Base-by-base conservation (phyloP, 805 yeast genomes). In the Candida michaelii region DNA sequence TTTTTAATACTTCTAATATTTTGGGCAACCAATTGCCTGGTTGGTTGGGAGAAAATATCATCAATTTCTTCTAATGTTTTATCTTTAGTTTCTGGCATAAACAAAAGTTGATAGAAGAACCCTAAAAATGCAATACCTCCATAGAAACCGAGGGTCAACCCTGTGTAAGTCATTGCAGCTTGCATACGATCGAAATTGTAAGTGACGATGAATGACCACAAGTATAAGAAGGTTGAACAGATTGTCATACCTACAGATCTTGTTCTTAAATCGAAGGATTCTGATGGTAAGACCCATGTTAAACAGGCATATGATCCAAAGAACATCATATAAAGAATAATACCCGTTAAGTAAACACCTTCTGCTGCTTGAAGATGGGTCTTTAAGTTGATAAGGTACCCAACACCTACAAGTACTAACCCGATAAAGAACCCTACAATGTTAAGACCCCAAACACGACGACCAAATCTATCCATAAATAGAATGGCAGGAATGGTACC, bases 11-110 rank as follows among this genome's bases (percentile, higher is more conserved):
- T 57, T 32, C 56, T 53, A 36, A 68, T 39, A 50, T 72, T 72
- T 49, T 60, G 56, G 18, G 51, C 57, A n/a, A 67, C 64, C 34
- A 71, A 43, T 16, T 60, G 56, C 35, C 53, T 38, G 2, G 85
- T 70, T 18, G 79, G 69, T 55, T 66, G 73, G 40, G 71, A 62
- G 65, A 80, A 82, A 36, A 82, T 65, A 27, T 27, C 30, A 27
- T 83, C 89, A 46, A 83, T 77, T 62, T 83, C 88, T 63, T 83
- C 89, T 57, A 83, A 71, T 11, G 88, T 79, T 64, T 76, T 79
- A 52, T 77, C 82, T 64, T 82, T 82, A 27, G 89, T 83, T 63
- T 83, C 89, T 29, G 84, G 86, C 76, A 81, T 79, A 10, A n/a
- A 27, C 7, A 27, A 12, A 62, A 79, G 77, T 59, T 77, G 82